Evolutionary conservation across 768 basidiomycete species (phyloP).

Genomic region (Trametopsis cervina): DNA sequence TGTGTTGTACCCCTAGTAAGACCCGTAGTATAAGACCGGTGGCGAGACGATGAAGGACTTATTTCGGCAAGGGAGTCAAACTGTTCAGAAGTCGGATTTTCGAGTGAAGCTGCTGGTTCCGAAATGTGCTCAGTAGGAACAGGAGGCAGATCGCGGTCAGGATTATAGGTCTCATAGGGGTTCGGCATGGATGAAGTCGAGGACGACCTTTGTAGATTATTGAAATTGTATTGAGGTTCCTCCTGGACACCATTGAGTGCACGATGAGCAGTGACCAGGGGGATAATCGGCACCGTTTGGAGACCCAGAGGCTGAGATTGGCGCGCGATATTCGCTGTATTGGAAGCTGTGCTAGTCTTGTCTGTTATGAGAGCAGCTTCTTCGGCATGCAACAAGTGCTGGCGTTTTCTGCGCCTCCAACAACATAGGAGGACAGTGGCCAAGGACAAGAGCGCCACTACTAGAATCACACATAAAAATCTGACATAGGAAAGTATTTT

Average conservation of each 20-base stretch:
- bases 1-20: constrained; percentile 2
- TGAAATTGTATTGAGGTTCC: neutral
- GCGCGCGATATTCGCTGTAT: no score
- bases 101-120: neutral
- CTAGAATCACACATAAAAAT: no score
- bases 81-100: neutral
- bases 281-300: neutral
- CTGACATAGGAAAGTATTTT: no score
- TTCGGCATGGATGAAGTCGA: constrained; percentile 13
- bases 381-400: no score
- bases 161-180: constrained; percentile 5
- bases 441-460: neutral
- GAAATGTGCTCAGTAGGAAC: neutral
- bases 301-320: neutral
- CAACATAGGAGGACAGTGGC: neutral
- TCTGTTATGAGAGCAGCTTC: no score
- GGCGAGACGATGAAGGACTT: constrained; percentile 1
- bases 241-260: neutral
- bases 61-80: neutral
- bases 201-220: neutral
- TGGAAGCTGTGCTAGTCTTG: no score
- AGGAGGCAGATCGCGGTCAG: constrained; percentile 4
- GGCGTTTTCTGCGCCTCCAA: neutral
- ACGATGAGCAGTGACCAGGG: neutral
- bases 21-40: no score